Conservation (phyloP, 768 basidiomycete genomes). For the Rhodosporidiobolus odoratus region DNA sequence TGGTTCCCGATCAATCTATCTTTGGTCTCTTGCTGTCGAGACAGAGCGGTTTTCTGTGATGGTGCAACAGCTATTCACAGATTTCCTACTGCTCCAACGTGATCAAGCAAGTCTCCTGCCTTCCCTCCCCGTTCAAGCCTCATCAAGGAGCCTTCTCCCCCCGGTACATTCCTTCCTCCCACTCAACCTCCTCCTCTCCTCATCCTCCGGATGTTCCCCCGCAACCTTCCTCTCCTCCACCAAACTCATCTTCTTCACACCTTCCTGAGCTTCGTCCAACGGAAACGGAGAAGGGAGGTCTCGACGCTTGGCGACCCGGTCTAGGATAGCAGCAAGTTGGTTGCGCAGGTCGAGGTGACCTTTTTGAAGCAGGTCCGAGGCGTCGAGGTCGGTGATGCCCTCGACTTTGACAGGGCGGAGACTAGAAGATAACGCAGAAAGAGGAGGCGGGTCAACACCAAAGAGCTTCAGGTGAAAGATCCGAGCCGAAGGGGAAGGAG, state of each 20-base stretch:
- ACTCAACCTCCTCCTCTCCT: neutral
- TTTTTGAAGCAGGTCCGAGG: neutral
- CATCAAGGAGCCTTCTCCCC: neutral
- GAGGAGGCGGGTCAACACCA: neutral
- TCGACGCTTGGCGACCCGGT: constrained; percentile 3
- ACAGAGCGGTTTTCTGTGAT: too few species aligned
- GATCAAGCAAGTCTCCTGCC: neutral
- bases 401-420: constrained; percentile 19
- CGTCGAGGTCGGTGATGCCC: constrained; percentile 25
- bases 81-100: neutral
- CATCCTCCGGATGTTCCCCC: neutral
- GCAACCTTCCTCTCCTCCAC: neutral
- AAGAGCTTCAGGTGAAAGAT: too few species aligned
- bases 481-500: neutral
- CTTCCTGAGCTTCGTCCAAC: neutral
- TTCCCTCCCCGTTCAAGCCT: too few species aligned
- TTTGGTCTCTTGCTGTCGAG: too few species aligned
- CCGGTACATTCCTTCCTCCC: neutral
- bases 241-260: neutral
- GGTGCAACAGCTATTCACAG: constrained; percentile 1
- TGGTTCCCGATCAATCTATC: too few species aligned
- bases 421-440: neutral
- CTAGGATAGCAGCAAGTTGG: constrained; percentile 15
- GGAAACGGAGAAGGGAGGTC: neutral
- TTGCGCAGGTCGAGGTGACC: constrained; percentile 21